Evolutionary conservation across 2,329 filamentous ascomycete genomes (phyloP), one percentile per base, ranked within the genome.

Genomic region (Metarhizium brunneum): DNA sequence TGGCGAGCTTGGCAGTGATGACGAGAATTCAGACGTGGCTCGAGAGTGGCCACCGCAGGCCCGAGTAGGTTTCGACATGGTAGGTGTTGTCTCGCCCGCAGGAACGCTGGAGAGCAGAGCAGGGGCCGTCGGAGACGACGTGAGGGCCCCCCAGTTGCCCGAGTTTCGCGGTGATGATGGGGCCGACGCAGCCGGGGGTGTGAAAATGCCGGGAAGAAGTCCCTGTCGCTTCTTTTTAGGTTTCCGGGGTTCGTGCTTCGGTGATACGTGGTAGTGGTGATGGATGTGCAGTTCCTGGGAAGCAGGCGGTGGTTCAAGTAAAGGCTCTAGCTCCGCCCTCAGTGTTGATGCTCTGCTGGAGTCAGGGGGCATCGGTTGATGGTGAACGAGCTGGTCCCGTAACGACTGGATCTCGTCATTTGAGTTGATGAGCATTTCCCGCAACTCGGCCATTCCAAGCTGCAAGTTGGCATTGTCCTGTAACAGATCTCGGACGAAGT

Each of bases 401-500:
- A 99, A 73, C 47, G 81, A 82, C 67, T 96, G 90, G 3, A 97
- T 94, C 71, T 99, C 92, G 64, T 96, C 89, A 65, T 97, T 95
- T 3, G 92, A 96, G 67, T 83, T 91, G 64, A 90, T 81, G 25
- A 99, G 78, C 84, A 99, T 86, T 67, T 96, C 92, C 18, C 92
- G 82, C 50, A 99, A 74, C 73, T 99, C 94, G 53, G 92, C 83
- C 57, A 97, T 95, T 16, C 91, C 91, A 59, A 94, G 80, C 69
- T 99, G 94, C 48, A 99, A 75, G 63, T 90, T 96, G 10, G 92
- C 90, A 66, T 99, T 99, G 69, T 99, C 94, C 65, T 95, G 87
- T 18, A 99, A 76, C 55, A 99, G 88, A 68, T 97, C 94, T 62
- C 92, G 90, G 55, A 99, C 94, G 63, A 99, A 97, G 66, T 95